Base-by-base conservation (phyloP, 2,329 filamentous ascomycete species). In the Aspergillus sp. region DNA sequence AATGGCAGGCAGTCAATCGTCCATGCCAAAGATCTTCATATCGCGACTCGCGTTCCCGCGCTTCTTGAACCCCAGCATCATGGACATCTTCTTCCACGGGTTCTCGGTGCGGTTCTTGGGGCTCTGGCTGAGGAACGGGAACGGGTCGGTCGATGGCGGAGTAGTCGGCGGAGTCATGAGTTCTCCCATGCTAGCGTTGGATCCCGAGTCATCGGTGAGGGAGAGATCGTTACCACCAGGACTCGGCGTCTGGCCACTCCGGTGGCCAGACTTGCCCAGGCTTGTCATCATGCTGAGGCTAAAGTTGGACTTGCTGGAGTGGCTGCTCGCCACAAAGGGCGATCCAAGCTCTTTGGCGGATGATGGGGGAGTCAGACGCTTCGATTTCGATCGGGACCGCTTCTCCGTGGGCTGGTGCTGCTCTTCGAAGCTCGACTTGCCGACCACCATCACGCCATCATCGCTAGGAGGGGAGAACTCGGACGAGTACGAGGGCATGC, bases 41-140 rank as follows among this genome's bases (percentile, higher is more conserved):
- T 59, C 59, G 44, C 60, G 58, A 45, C 54, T 60, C 19, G 53
- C 53, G 7, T 54, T 52, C 10, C 25, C 25, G 10, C 61, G 63
- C 54, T 70, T 70, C 52, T 70, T 71, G 50, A 69, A 71, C 12
- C 68, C 69, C 46, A 77, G 59, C 57, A 74, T 76, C 64, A 74
- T 71, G 3, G 73, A 73, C 72, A 75, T 74, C 54, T 76, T 76
- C 60, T 75, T 77, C 74, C 74, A 77, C 4, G 73, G 69, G 54
- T 75, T 74, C 44, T 76, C 70, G 50, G 68, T 60, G 51, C 70
- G 66, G 50, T 58, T 56, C 57, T 70, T 68, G n/a, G 70, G 67
- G 49, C 67, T 73, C 41, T 64, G 56, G 13, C 55, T 50, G 38
- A 61, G 50, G 41, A 60, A 49, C 46, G 62, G 50, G 50, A 64